Base-by-base conservation (phyloP, 208 protist species). In the Phytomonas francai region DNA sequence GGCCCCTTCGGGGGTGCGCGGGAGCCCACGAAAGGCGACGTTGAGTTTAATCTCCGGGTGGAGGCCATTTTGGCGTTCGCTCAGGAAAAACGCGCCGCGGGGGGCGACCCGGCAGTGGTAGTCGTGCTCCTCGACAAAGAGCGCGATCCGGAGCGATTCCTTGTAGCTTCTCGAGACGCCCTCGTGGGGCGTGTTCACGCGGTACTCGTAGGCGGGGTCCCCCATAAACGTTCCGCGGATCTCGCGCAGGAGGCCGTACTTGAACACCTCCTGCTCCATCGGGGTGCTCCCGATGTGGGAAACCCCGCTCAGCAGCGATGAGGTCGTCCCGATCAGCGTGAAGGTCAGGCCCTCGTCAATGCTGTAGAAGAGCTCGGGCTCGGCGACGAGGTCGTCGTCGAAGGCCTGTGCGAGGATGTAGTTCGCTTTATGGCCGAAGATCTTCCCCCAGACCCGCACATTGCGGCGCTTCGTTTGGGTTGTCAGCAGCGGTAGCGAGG, bases 191-290 rank as follows among this genome's bases (percentile, higher is more conserved):
- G 33, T 11, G 22, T 59, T 68, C 19, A 95, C 71, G 30, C 89
- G 86, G 67, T 95, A 95, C 73, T 95, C 89, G 73, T 93, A 95
- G 2, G 89, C 83, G 1, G 89, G 87, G 64, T 95, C 89, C 6
- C 89, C 89, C 54, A 95, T 81, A 67, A 92, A 94, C 6, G 72
- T 65, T 2, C 89, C 89, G 34, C 77, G 83, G 76, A 92, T 81
- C n/a, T 80, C 77, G 19, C 80, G 73, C 51, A 92, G 68, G 58
- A 94, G 76, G 42, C 69, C 49, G 68, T 82, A 72, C 77, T 94
- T 94, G 64, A 81, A 74, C 59, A 92, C 79, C 61, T 75, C 75
- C 54, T 59, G 54, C 54, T 59, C 54, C 25, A 59, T 25, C 33
- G 33, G 33, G 33, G 33, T 36, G 33, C 5, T 11, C 5, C 33